Base-by-base conservation (phyloP, 192 early-diverging fungal genomes). In the Chytriomyces sp. region DNA sequence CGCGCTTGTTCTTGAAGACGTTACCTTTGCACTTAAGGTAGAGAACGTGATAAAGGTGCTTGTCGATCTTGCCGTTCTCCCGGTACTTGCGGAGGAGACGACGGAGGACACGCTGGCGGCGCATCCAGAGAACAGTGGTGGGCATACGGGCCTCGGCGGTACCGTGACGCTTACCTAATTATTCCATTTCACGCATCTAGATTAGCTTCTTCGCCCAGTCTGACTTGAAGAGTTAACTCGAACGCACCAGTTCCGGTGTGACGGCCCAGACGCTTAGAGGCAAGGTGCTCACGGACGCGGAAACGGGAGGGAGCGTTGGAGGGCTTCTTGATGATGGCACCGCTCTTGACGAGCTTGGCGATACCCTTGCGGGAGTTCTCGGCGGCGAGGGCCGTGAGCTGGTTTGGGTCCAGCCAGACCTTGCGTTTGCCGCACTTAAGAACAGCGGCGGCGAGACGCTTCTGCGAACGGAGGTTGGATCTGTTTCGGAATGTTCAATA, bases 1-100 rank as follows among this genome's bases (percentile, higher is more conserved):
- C 96, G 85, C 96, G 93, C 92, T 98, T 98, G 94, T 96, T 98
- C 93, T 98, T 98, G 90, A 98, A 98, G 65, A 94, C 94, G 86
- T 96, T 97, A 96, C 96, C 96, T 93, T 98, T 98, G 68, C 94
- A 87, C 90, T 96, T 97, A 79, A 96, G 81, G 91, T 98, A 98
- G 75, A 98, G 88, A 77, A 86, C 82, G 86, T 95, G 96, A 91
- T 97, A 94, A 90, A 98, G 88, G 89, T 97, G 95, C 78, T 90
- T 88, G 87, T 98, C 95, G 75, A 98, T 97, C 92, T 98, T 98
- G 76, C 91, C 92, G 79, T 91, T 81, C 86, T 97, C 96, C 72
- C 96, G 89, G 93, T 98, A 98, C 87, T 96, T 97, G 87, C 91
- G 85, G 75, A 98, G 88, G 38, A 98, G 88, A 74, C 93, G 91